Evolutionary conservation across 305 asterid genomes (phyloP).

Genomic region (Stenogyne calaminthoides): DNA sequence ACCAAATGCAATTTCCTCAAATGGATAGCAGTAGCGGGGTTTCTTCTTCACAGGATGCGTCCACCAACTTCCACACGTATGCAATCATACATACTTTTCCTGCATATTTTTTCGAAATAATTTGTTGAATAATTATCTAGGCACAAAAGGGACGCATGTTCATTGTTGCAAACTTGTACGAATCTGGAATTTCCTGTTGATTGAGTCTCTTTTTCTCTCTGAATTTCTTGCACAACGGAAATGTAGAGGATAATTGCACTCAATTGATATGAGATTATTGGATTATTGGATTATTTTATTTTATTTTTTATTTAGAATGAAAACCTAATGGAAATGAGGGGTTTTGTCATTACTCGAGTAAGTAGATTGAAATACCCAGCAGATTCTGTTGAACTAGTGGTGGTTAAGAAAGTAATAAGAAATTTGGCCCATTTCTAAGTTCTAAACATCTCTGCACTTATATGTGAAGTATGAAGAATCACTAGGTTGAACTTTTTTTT

Average conservation of each 20-base stretch:
- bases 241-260: background rate
- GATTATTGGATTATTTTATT: too few relatives aligned
- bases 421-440: background rate
- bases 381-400: constrained; percentile 4
- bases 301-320: background rate
- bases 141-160: background rate
- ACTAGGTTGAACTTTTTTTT: background rate
- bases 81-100: background rate
- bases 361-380: background rate
- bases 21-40: constrained; percentile 37
- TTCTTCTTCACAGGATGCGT: constrained; percentile 50
- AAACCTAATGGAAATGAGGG: background rate
- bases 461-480: background rate
- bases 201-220: background rate
- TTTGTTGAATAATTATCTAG: background rate
- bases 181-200: background rate
- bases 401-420: constrained; percentile 2
- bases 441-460: background rate
- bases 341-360: background rate
- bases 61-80: constrained; percentile 52
- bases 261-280: background rate
- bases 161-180: background rate
- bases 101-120: background rate
- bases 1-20: constrained; percentile 59
- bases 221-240: background rate